Base-by-base conservation (phyloP, 495 filamentous ascomycete species). In the Aspergillus biplanus region DNA sequence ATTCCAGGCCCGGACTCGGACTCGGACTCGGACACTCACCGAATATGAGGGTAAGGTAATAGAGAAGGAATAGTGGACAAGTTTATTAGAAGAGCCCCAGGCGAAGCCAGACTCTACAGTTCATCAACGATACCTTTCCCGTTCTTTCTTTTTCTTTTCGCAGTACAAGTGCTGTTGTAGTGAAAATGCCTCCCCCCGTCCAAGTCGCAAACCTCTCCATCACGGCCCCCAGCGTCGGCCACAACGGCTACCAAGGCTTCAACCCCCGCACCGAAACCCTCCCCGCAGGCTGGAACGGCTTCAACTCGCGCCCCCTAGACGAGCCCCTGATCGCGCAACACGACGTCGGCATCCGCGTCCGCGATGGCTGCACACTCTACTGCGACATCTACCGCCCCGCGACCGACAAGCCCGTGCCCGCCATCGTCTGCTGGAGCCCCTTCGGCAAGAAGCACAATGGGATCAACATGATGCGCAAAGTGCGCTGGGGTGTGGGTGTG, bases 381-480 rank as follows among this genome's bases (percentile, higher is more conserved):
- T 68, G 56, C 5, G 75, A 79, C 58, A 59, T 79, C 11, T 76
- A 69, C 56, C 63, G 73, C 4, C 71, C 75, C 5, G 46, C 47
- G 0, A 27, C 56, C 32, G 49, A n/a, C 11, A 33, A 52, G 4
- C n/a, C 11, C 9, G 71, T 77, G 0, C 77, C 77, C 5, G 77
- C 74, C 0, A 65, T 81, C 15, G 58, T 79, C 12, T 49, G 62
- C 11, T 75, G 67, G 69, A 67, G 67, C 33, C 74, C 71, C 13
- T 79, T 74, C 55, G 77, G 77, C 11, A 80, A 80, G 53, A 55
- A 47, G 11, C 62, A 59, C 12, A 66, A 55, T 8, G 52, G 71
- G 18, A 48, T 59, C 6, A 56, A 50, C 39, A 62, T 65, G 34
- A 63, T 69, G 16, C 59, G 47, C 21, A 63, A 67, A 60, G 65